Base-by-base conservation (phyloP, 805 yeast species). In the Debaryomyces tyrocola region DNA sequence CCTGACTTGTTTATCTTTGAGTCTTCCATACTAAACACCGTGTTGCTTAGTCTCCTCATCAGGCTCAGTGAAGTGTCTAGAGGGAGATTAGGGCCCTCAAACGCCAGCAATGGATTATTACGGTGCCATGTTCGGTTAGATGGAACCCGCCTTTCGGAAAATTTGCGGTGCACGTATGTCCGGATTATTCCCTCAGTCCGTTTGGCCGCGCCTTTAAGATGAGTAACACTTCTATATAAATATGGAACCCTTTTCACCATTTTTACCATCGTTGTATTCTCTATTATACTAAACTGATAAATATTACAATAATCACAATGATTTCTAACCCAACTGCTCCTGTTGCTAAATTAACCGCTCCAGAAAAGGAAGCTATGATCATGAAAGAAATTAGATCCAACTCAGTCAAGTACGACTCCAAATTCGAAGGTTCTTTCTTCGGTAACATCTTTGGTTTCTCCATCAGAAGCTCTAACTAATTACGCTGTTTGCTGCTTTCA, bases 341-440 rank as follows among this genome's bases (percentile, higher is more conserved):
- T 14, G 24, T 4, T 10, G 18, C 12, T 21, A 63, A 54, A 54
- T 47, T 62, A 51, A 60, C 72, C 47, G 76, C 76, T 45, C 66
- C 60, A 48, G 76, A 73, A 58, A 73, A 73, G 59, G 77, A 73
- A 63, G 76, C 75, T 50, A 60, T 61, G 52, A 72, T 73, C 53
- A 72, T 73, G 77, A 62, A 63, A 37, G 77, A 72, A 53, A 73
- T 73, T 50, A 69, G 74, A 66, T 59, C 67, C 31, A 56, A 54
- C 47, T 40, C 54, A 40, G 63, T 56, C 39, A 67, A 60, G 52
- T 72, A 50, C 59, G 74, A 71, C 47, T 58, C 72, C 28, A 71
- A 69, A 52, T 72, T 69, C 55, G 67, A 69, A 53, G 69, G 73
- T 33, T 63, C 69, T 37, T 64, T 72, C 58, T 63, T 73, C 47